Evolutionary conservation across 768 basidiomycete species (phyloP).

Genomic region (Rhizopogon roseolus): DNA sequence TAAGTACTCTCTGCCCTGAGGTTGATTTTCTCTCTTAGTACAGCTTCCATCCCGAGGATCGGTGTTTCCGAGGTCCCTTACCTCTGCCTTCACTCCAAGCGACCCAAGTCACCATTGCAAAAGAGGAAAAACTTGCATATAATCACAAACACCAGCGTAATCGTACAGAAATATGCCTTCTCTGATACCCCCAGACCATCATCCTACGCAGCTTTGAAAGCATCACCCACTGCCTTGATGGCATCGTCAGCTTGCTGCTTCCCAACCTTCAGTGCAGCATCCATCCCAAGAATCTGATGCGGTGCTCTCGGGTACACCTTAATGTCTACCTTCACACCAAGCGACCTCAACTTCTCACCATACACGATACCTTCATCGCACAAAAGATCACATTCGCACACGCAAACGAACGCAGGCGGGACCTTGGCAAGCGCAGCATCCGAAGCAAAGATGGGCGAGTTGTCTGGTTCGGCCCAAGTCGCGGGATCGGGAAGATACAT

Average conservation of each 20-base stretch:
- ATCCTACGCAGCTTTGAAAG: slow-evolving; percentile 7
- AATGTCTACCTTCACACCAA: slow-evolving; percentile 50
- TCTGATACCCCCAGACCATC: background rate
- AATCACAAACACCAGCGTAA: background rate
- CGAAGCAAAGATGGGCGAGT: slow-evolving; percentile 68
- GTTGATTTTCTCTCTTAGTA: no score
- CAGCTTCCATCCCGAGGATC: no score
- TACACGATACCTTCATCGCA: slow-evolving; percentile 63
- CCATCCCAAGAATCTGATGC: slow-evolving; percentile 73
- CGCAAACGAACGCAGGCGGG: slow-evolving; percentile 57
- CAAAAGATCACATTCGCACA: slow-evolving; percentile 64
- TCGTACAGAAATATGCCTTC: background rate
- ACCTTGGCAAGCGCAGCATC: slow-evolving; percentile 43
- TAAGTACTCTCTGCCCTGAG: background rate
- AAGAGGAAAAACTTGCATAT: no score
- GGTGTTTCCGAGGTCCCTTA: no score
- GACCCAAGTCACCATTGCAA: no score
- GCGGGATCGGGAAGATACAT: slow-evolving; percentile 61
- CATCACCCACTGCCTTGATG: slow-evolving; percentile 14
- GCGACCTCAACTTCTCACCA: slow-evolving; percentile 47
- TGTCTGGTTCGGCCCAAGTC: slow-evolving; percentile 62
- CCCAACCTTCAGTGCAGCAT: slow-evolving; percentile 32
- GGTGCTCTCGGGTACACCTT: slow-evolving; percentile 23
- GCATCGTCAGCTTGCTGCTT: slow-evolving; percentile 33
- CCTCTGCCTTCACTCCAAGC: no score